Evolutionary conservation across 192 early-diverging fungal genomes (phyloP).

Genomic region (Rhizophagus clarus): DNA sequence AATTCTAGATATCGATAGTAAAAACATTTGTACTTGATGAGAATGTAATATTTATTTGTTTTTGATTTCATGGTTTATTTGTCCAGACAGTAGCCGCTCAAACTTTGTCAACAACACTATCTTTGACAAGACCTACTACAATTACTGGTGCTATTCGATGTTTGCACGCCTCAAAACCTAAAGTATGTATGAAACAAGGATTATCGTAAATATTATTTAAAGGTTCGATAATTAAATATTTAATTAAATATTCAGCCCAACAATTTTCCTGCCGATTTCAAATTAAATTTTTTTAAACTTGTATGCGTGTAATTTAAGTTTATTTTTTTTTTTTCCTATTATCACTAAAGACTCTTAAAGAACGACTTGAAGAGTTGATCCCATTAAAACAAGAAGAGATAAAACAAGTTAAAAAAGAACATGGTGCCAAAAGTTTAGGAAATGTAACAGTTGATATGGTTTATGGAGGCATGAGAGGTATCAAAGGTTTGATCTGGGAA

Average conservation of each 20-base stretch:
- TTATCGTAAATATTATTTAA: not conserved
- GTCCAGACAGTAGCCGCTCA: not conserved
- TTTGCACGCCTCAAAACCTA: constrained; percentile 3
- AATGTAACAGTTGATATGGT: constrained; percentile 97
- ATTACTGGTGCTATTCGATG: not conserved
- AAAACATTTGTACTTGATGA: not conserved
- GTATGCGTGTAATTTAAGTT: not conserved
- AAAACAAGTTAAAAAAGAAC: constrained; percentile 91
- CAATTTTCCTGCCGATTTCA: too few relatives aligned
- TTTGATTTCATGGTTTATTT: not conserved
- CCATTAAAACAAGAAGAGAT: constrained; percentile 95
- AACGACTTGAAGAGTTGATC: constrained; percentile 90
- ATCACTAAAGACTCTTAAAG: constrained; percentile 77
- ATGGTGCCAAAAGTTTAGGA: constrained; percentile 88
- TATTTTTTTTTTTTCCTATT: not conserved
- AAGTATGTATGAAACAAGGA: not conserved
- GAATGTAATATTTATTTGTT: not conserved
- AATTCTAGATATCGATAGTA: too few relatives aligned
- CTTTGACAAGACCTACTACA: not conserved
- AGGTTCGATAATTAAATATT: too few relatives aligned
- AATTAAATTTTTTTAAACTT: too few relatives aligned
- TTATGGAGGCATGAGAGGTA: constrained; percentile 99
- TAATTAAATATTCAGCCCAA: too few relatives aligned
- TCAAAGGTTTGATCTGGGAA: constrained; percentile 99
- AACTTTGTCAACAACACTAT: not conserved